Percentiles rank a stretch among this genome's conserved stretches.
These are phyloP conservation scores for Fusarium acutatum DNA, from an alignment of 2,329 filamentous ascomycete genomes.

Conservation along the genomic window DNA sequence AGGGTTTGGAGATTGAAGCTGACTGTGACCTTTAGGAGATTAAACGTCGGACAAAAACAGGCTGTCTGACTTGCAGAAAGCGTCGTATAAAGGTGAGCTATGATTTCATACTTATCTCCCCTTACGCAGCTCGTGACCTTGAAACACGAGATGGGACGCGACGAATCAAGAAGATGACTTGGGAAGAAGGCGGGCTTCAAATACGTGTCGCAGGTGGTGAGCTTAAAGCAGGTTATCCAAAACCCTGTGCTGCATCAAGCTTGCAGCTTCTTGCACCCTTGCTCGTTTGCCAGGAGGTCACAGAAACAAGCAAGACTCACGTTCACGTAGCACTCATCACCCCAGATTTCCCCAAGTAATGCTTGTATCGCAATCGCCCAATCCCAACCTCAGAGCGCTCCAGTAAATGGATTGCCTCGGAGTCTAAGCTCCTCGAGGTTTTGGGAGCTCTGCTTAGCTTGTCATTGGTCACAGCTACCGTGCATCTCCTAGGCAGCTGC, in stretches of 20 bases:
- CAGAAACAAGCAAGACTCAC: slow-evolving; percentile 32
- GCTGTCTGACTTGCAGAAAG: slow-evolving; percentile 70
- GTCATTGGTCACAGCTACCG: slow-evolving; percentile 22
- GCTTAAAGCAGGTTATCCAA: slow-evolving; percentile 14
- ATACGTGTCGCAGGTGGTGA: slow-evolving; percentile 14
- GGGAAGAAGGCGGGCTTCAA: slow-evolving; percentile 17
- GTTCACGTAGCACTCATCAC: slow-evolving; percentile 36
- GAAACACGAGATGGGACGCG: slow-evolving; percentile 14
- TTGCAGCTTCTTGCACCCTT: slow-evolving; percentile 30
- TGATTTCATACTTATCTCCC: slow-evolving; percentile 35
- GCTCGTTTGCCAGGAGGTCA: slow-evolving; percentile 28
- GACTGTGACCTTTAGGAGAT: slow-evolving; percentile 59
- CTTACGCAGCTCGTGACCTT: slow-evolving; percentile 5
- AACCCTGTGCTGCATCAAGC: slow-evolving; percentile 29
- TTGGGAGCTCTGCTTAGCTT: slow-evolving; percentile 23
- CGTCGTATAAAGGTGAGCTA: slow-evolving; percentile 67
- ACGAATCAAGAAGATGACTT: slow-evolving; percentile 14
- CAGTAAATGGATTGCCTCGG: neutral
- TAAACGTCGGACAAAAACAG: slow-evolving; percentile 69
- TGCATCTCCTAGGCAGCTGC: slow-evolving; percentile 17
- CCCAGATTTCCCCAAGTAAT: slow-evolving; percentile 30
- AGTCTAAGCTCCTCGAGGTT: slow-evolving; percentile 11
- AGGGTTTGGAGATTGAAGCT: slow-evolving; percentile 19
- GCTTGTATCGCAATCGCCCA: slow-evolving; percentile 15
- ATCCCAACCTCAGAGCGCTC: neutral